These are phyloP conservation scores for Dendrobium chrysotoxum DNA, from an alignment of 106 monocot genomes.

Conservation along the genomic window DNA sequence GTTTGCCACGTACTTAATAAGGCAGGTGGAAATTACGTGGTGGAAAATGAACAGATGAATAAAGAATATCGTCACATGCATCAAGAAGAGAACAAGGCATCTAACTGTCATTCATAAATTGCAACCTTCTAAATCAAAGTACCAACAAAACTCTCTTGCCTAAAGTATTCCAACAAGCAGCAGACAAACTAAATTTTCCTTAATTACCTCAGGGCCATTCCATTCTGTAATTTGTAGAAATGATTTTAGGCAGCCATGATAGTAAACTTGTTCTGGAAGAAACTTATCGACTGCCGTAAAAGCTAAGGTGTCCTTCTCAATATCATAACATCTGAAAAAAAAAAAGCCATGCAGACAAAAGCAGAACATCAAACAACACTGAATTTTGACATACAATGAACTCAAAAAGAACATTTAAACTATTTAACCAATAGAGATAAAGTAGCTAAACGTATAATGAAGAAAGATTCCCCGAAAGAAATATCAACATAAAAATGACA, in stretches of 20 bases:
- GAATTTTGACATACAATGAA: background rate
- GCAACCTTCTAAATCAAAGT: background rate
- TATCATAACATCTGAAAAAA: conserved; percentile 76
- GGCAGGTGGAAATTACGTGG: background rate
- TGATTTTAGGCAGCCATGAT: conserved; percentile 90
- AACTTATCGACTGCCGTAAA: conserved; percentile 86
- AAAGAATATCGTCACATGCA: background rate
- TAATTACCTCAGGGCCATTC: conserved; percentile 86
- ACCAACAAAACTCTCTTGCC: background rate
- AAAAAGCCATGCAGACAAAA: background rate
- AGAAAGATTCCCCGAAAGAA: background rate
- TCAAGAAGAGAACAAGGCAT: background rate
- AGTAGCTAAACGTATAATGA: background rate
- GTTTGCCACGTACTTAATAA: no score
- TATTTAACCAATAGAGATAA: background rate
- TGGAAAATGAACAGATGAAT: background rate
- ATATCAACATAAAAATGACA: background rate
- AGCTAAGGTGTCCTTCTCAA: conserved; percentile 67
- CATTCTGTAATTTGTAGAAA: conserved; percentile 94
- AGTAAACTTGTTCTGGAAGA: conserved; percentile 77
- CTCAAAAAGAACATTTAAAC: background rate
- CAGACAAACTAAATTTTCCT: background rate
- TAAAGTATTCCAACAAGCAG: background rate
- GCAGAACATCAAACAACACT: background rate
- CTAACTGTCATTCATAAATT: background rate